Conservation (phyloP, 352 stramenopile species). For the Phytopythium oedochilum region DNA sequence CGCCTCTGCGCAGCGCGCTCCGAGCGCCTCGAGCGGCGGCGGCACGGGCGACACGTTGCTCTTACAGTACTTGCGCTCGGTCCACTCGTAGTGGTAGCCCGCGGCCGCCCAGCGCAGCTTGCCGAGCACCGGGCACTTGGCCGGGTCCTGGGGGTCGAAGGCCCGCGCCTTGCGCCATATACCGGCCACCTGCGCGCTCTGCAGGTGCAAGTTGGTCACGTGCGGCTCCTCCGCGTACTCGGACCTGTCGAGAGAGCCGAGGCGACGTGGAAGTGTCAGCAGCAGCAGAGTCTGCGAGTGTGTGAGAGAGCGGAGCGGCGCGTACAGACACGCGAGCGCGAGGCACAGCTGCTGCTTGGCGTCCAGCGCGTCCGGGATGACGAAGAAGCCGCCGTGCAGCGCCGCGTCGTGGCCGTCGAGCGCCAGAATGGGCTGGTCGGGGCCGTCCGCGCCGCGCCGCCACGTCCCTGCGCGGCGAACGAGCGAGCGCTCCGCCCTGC, state of each 20-base stretch:
- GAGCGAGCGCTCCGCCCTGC: constrained; percentile 16
- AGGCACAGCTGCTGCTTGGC: constrained; percentile 42
- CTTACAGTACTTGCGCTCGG: constrained; percentile 55
- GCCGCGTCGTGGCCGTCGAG: constrained; percentile 38
- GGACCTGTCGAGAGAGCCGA: constrained; percentile 24
- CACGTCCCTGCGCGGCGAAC: constrained; percentile 35
- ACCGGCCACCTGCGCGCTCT: constrained; percentile 35
- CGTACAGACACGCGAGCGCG: constrained; percentile 53
- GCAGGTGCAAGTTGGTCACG: constrained; percentile 74
- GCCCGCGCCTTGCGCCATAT: constrained; percentile 51
- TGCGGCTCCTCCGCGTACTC: constrained; percentile 70
- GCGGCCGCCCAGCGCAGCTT: constrained; percentile 72
- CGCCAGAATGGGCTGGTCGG: constrained; percentile 34
- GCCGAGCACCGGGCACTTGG: constrained; percentile 31
- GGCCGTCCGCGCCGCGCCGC: constrained; percentile 18
- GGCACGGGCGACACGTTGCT: constrained; percentile 54
- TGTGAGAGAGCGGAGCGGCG: too few relatives aligned
- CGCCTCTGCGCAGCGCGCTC: constrained; percentile 29
- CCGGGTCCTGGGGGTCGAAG: constrained; percentile 30
- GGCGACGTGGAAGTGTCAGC: too few relatives aligned
- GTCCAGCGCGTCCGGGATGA: constrained; percentile 60
- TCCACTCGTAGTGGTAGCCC: constrained; percentile 85
- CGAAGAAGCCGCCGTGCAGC: constrained; percentile 52
- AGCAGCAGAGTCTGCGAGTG: too few relatives aligned
- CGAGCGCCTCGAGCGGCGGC: constrained; percentile 34